A percentile compares a stretch with the other conserved stretches of the same genome.
phyloP scores from a whole-genome alignment of 1,284 basidiomycete genomes.

The Neolentinus lepideus region DNA sequence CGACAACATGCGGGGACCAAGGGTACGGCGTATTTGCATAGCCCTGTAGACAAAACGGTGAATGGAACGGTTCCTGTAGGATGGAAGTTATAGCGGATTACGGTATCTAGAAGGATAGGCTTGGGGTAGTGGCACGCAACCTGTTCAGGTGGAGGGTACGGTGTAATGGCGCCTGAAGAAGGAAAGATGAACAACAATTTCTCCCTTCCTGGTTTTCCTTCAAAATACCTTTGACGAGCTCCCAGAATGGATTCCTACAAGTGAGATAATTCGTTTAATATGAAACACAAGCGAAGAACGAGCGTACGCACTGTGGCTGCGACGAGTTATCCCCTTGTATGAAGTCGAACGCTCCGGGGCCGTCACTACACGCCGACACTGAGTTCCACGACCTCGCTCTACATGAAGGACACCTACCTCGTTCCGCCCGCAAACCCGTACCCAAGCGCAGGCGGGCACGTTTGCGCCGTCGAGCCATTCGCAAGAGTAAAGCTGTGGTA shows the following conservation, averaged over 20 bases:
- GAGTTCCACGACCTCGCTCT: background rate
- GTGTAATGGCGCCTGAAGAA: slow-evolving; percentile 52
- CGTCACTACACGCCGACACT: slow-evolving; percentile 40
- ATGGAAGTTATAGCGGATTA: slow-evolving; percentile 16
- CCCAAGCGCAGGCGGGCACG: slow-evolving; percentile 77
- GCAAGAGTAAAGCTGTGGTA: slow-evolving; percentile 56
- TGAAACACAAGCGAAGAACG: background rate
- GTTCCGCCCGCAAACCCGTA: slow-evolving; percentile 76
- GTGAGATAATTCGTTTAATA: background rate
- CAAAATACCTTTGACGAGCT: slow-evolving; percentile 57
- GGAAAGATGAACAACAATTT: slow-evolving; percentile 6
- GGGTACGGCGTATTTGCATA: slow-evolving; percentile 63
- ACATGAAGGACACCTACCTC: slow-evolving; percentile 16
- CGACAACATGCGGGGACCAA: slow-evolving; percentile 73
- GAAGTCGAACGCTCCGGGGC: slow-evolving; percentile 79
- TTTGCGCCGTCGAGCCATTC: slow-evolving; percentile 62
- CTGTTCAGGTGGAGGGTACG: slow-evolving; percentile 51
- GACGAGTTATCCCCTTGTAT: slow-evolving; percentile 70
- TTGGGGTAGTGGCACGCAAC: slow-evolving; percentile 75
- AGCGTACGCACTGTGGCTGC: slow-evolving; percentile 35
- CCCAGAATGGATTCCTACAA: slow-evolving; percentile 74
- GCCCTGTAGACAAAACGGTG: slow-evolving; percentile 40
- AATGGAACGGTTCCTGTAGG: slow-evolving; percentile 5
- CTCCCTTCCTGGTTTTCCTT: background rate
- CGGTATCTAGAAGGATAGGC: slow-evolving; percentile 70